Conservation (phyloP, 106 monocot genomes). For the Xerophyta viscosa region DNA sequence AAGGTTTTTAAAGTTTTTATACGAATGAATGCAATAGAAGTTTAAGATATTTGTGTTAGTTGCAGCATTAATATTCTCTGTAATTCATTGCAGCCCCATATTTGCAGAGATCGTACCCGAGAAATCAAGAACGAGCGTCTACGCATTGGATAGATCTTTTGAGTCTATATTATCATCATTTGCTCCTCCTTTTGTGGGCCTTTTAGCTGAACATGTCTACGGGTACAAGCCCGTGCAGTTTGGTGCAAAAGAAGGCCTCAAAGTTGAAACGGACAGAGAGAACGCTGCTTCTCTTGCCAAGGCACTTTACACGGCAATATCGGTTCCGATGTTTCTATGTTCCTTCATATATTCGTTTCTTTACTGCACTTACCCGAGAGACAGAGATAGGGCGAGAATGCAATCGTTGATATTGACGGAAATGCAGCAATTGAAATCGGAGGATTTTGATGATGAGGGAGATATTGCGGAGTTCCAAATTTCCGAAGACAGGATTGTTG, state of each 20-base stretch:
- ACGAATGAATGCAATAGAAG: no score
- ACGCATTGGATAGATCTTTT: conserved; percentile 83
- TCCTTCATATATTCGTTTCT: conserved; percentile 79
- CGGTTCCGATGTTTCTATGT: conserved; percentile 70
- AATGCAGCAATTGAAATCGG: conserved; percentile 49
- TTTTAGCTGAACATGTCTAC: conserved; percentile 58
- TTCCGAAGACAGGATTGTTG: conserved; percentile 18
- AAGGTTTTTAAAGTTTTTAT: no score
- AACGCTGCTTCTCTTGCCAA: conserved; percentile 77
- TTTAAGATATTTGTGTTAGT: no score
- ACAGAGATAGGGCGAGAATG: conserved; percentile 72
- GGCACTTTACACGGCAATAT: conserved; percentile 76
- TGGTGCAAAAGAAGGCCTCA: conserved; percentile 11
- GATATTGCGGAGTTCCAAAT: conserved; percentile 1
- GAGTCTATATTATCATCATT: conserved; percentile 78
- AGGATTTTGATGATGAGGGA: conserved; percentile 3
- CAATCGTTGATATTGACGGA: conserved; percentile 63
- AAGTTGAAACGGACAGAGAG: conserved; percentile 47
- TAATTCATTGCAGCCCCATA: conserved; percentile 62
- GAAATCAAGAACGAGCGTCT: conserved; percentile 77
- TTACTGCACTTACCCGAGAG: conserved; percentile 74
- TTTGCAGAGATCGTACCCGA: conserved; percentile 98
- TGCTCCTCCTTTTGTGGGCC: conserved; percentile 83
- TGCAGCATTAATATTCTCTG: no score
- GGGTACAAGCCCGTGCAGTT: conserved; percentile 52